Evolutionary conservation across 345 rosid species (phyloP).

Genomic region (Brassica incana): DNA sequence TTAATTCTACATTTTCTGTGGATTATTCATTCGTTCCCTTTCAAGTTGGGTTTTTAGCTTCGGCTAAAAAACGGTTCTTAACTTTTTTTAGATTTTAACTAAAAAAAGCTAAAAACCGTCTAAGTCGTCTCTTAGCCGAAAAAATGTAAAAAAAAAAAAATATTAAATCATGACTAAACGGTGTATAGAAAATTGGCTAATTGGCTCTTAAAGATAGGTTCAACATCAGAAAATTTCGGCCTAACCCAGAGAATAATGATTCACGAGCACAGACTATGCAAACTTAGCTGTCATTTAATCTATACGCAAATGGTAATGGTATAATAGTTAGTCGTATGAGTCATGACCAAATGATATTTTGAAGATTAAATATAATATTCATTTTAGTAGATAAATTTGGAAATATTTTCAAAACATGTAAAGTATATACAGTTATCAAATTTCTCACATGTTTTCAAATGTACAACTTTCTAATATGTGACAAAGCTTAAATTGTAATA

Average conservation of each 20-base stretch:
- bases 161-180: neutral
- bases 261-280: neutral
- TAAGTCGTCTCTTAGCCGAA: too few species aligned
- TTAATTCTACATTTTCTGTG: neutral
- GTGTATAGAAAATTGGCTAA: neutral
- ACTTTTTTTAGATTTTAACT: too few species aligned
- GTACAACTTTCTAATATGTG: neutral
- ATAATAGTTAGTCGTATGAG: neutral
- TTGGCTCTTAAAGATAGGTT: neutral
- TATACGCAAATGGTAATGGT: neutral
- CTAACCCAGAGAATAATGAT: neutral
- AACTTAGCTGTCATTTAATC: neutral
- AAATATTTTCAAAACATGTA: neutral
- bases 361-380: neutral
- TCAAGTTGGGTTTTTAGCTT: too few species aligned
- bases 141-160: too few species aligned
- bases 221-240: neutral
- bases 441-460: neutral
- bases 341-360: constrained; percentile 2
- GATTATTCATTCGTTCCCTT: neutral
- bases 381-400: neutral
- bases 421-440: neutral
- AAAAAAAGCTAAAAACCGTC: too few species aligned
- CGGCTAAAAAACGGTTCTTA: too few species aligned
- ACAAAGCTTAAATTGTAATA: neutral